Evolutionary conservation across 192 early-diverging fungal genomes (phyloP).

Genomic region (Gonapodya sp.): DNA sequence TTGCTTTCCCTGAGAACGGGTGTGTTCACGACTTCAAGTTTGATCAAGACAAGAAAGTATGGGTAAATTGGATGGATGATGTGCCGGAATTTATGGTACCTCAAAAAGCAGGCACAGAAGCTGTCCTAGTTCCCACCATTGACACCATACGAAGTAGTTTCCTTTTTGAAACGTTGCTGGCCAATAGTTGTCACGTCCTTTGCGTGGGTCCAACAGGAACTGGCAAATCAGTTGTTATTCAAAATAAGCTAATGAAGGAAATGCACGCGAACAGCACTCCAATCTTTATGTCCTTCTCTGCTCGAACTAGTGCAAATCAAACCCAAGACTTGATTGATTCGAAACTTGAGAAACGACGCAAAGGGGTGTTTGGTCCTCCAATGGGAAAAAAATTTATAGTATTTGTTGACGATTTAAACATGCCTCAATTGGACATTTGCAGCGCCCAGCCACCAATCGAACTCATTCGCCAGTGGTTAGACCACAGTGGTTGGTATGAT

Average conservation of each 20-base stretch:
- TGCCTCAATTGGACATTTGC: constrained; percentile 45
- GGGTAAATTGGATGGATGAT: constrained; percentile 39
- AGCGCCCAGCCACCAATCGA: constrained; percentile 57
- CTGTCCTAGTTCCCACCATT: constrained; percentile 47
- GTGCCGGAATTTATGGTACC: constrained; percentile 35
- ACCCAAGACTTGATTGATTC: constrained; percentile 55
- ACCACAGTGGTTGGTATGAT: constrained; percentile 54
- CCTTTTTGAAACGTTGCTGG: constrained; percentile 33
- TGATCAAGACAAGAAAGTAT: constrained; percentile 27
- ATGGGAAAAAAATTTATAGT: constrained; percentile 42
- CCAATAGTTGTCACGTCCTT: constrained; percentile 39
- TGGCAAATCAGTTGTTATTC: constrained; percentile 50
- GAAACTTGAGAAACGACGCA: constrained; percentile 45
- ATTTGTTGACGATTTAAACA: constrained; percentile 55
- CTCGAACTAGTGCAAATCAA: constrained; percentile 47
- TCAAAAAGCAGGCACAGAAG: constrained; percentile 42
- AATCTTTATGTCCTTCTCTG: constrained; percentile 47
- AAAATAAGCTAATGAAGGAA: constrained; percentile 33
- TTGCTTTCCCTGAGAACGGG: constrained; percentile 35
- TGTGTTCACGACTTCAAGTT: constrained; percentile 41
- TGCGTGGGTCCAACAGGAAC: constrained; percentile 52
- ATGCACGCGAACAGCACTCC: constrained; percentile 38
- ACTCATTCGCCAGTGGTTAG: constrained; percentile 51
- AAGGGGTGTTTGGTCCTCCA: constrained; percentile 48
- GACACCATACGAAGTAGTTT: constrained; percentile 45